Base-by-base conservation (phyloP, 1,284 basidiomycete species). In the Volvariella surrecta region DNA sequence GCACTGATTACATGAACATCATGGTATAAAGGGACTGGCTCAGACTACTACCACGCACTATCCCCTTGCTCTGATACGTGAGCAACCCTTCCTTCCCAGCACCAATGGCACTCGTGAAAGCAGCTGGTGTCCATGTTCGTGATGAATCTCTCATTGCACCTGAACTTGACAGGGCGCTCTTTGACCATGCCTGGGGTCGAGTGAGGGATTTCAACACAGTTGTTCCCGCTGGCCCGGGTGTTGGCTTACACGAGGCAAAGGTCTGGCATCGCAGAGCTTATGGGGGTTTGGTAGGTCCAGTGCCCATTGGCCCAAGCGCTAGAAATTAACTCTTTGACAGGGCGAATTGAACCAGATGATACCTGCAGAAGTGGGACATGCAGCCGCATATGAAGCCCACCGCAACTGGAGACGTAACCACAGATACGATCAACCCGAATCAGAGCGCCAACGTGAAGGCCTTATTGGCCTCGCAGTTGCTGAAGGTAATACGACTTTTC, bases 361-460 rank as follows among this genome's bases (percentile, higher is more conserved):
- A 4, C 74, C 78, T 1, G 51, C 58, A 16, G 76, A 81, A 46
- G 66, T 83, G 21, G 80, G 80, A 1, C 71, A 79, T 51, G 80
- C 79, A 2, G 79, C 79, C n/a, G 79, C 78, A 0, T 83, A 82
- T 54, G 77, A 82, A 53, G 76, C 76, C 0, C 79, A 78, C 58
- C 68, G 77, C n/a, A 68, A 67, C 37, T 81, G 77, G 75, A 74
- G 73, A 45, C 68, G 74, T 49, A 66, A 60, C 37, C 62, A 62
- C 1, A 63, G 80, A 31, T 71, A 75, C 49, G 71, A 74, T 45
- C 73, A 74, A 17, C 53, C 79, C 9, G 73, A 79, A 45, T 55
- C 60, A 39, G 73, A 74, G 47, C 60, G 74, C 30, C 76, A 80
- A 53, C 60, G 76, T 47, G 79, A 82, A 59, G 75, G 67, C 13